Base-by-base conservation (phyloP, 805 yeast species). In the Candida ficus region DNA sequence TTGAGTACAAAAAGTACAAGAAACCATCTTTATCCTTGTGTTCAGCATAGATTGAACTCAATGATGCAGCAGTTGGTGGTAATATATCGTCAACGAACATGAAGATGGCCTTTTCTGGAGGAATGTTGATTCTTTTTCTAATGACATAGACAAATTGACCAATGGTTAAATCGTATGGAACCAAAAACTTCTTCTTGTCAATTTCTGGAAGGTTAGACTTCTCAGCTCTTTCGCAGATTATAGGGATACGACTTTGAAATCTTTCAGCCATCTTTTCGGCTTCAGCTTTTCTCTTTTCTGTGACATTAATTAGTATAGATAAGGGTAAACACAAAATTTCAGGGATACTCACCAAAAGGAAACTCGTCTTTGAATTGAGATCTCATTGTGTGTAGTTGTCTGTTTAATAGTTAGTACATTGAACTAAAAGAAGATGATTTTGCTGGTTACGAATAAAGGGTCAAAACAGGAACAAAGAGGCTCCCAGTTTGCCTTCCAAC, bases 131-230 rank as follows among this genome's bases (percentile, higher is more conserved):
- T 63, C 99, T 83, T 68, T 91, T 90, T 66, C 99, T 82, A 54
- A 93, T 88, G 46, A 93, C 99, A 60, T 93, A 93, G 33, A 93
- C 99, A 68, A 93, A 91, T 66, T 93, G 99, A 32, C 99, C 99
- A 44, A 93, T 96, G 0, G 97, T 88, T 55, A 93, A 75, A 61
- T 93, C 99, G 21, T 90, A 81, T 7, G 99, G 99, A 10, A 93
- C 99, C 50, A 93, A 74, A 61, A 93, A 93, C 69, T 93, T 93
- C 64, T 96, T 84, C 75, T 93, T 93, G 65, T 93, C 99, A 58
- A 93, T 90, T 52, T 89, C 93, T 35, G 95, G 95, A 49, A 93
- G 85, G 60, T 93, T 97, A 27, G 95, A 83, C 67, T 91, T 91
- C 66, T 90, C 98, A 29, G 90, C 97, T 67, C 90, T 83, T 68